Percentiles rank a stretch among this genome's conserved stretches.
Conservation (phyloP, 1,284 basidiomycete species). For the Puccinia coronata region DNA sequence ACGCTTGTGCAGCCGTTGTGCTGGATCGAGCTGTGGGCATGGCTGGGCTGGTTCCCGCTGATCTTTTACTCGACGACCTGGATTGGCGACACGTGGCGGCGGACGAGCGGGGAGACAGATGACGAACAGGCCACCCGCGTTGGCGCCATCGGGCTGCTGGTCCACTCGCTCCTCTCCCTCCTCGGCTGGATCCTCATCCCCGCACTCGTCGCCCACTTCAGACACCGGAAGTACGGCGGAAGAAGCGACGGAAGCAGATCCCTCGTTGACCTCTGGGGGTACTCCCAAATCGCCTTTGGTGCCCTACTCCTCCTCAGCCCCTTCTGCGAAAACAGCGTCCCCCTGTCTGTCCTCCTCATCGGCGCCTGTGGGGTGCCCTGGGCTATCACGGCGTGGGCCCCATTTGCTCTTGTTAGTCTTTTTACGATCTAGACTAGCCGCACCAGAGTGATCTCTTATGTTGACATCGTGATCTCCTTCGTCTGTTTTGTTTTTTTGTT, state of each 20-base stretch:
- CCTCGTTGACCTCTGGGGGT: slow-evolving; percentile 14
- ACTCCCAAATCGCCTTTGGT: neutral
- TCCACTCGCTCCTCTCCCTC: slow-evolving; percentile 56
- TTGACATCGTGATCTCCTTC: neutral
- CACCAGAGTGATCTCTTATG: neutral
- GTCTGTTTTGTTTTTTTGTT: slow-evolving; percentile 11
- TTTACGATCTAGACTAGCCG: no score
- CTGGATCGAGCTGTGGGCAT: slow-evolving; percentile 56
- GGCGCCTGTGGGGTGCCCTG: slow-evolving; percentile 56
- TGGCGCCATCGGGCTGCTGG: slow-evolving; percentile 56
- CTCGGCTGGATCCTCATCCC: slow-evolving; percentile 54
- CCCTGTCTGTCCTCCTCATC: slow-evolving; percentile 53
- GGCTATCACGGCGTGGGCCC: slow-evolving; percentile 58
- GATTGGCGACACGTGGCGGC: slow-evolving; percentile 54
- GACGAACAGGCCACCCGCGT: slow-evolving; percentile 52
- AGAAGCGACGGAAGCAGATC: neutral
- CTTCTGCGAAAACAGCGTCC: slow-evolving; percentile 9
- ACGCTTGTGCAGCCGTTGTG: slow-evolving; percentile 56
- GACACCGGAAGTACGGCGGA: neutral
- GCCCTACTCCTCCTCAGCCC: slow-evolving; percentile 3
- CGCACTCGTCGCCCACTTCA: neutral
- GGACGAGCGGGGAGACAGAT: slow-evolving; percentile 30
- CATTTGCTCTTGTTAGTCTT: slow-evolving; percentile 56
- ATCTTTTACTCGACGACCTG: slow-evolving; percentile 58
- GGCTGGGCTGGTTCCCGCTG: slow-evolving; percentile 59